These are phyloP conservation scores for Hypoxylon subgilvum DNA, from an alignment of 495 filamentous ascomycete species.

Conservation along the genomic window DNA sequence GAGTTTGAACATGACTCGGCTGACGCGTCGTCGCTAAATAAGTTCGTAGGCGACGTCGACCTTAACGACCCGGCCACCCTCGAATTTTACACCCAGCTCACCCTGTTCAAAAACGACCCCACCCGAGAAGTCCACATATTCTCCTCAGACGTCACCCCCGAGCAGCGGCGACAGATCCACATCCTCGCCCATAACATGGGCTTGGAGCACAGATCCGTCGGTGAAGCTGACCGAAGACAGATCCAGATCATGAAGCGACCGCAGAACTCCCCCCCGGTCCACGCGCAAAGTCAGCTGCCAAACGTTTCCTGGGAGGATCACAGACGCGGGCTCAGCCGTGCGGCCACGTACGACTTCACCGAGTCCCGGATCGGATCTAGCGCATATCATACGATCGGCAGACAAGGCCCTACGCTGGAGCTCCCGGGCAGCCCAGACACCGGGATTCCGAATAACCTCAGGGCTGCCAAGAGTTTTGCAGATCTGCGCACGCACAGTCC, in stretches of 20 bases:
- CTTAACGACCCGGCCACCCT: conserved; percentile 90
- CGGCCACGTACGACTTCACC: conserved; percentile 97
- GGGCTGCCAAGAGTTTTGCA: conserved; percentile 94
- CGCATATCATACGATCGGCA: conserved; percentile 72
- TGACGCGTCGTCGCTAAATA: conserved; percentile 34
- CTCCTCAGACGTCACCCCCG: conserved; percentile 76
- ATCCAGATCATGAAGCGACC: conserved; percentile 79
- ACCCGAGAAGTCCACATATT: conserved; percentile 81
- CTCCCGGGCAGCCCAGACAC: conserved; percentile 80
- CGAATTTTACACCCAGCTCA: conserved; percentile 84
- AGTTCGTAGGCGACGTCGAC: conserved; percentile 68
- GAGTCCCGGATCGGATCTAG: conserved; percentile 77
- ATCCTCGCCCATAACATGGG: conserved; percentile 95
- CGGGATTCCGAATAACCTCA: conserved; percentile 71
- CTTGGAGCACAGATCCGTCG: conserved; percentile 85
- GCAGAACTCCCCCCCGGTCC: conserved; percentile 69
- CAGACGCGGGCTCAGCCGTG: conserved; percentile 83
- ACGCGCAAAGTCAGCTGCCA: conserved; percentile 63
- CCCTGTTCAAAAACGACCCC: conserved; percentile 83
- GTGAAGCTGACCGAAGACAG: conserved; percentile 81
- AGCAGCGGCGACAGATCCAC: conserved; percentile 87
- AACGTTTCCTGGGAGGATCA: conserved; percentile 74
- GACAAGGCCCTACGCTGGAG: conserved; percentile 79
- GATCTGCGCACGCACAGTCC: conserved; percentile 94
- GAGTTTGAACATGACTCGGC: conserved; percentile 16